Base-by-base conservation (phyloP, 768 basidiomycete genomes). In the Calocybe indica region DNA sequence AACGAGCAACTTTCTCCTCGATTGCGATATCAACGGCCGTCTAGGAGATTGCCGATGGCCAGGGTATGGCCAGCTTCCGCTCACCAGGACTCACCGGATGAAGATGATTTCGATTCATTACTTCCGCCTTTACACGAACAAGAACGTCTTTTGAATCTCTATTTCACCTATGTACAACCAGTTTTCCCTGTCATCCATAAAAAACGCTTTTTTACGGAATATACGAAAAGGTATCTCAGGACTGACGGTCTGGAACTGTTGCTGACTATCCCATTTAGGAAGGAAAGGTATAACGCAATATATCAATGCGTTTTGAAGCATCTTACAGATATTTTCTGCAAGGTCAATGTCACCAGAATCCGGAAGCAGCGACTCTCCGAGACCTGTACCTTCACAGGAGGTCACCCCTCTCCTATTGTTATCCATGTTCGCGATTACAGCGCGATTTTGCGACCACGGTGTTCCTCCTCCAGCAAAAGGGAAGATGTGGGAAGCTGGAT, bases 91-190 rank as follows among this genome's bases (percentile, higher is more conserved):
- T 63, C 69, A 14, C 67, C 71, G 9, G 64, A 68, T 13, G 78
- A 78, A 39, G 68, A 74, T 37, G 67, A 64, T 36, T 52, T 75
- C 37, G 60, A 71, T 35, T 69, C 78, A 32, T 66, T 64, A 10
- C 63, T 93, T 36, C 91, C 91, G 11, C 71, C 83, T 28, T 57
- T 70, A 14, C 71, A 74, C 12, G 66, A 79, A 32, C 89, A 90
- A 62, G 79, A 86, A 48, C 76, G 73, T 35, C 72, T 93, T 4
- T 61, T 93, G 43, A 75, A 79, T 31, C 67, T 91, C 6, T 94
- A 89, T 62, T 92, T 92, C 65, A 79, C 78, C 8, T 86, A 90
- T 57, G 82, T 87, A 30, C 91, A 94, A 55, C 90, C 92, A 5
- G 73, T 82, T 45, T 87, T 88, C 56, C 92, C 92, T 6, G 73